A percentile compares a stretch with the other conserved stretches of the same genome.
phyloP scores from a whole-genome alignment of 306 rosid species.

The Ceratonia siliqua region DNA sequence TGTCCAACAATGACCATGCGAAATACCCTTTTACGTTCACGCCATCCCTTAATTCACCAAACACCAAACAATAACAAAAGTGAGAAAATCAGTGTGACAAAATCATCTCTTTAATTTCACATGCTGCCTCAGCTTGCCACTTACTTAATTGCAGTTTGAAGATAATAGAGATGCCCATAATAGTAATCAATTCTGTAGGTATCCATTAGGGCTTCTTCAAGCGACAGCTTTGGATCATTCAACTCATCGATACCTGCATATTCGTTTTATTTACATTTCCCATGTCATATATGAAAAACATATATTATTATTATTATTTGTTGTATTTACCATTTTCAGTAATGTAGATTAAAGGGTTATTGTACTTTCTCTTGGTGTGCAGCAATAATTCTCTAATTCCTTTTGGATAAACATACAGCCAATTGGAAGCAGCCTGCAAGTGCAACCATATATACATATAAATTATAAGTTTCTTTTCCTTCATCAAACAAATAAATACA shows the following conservation, averaged over 20 bases:
- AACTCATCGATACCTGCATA: conserved; percentile 41
- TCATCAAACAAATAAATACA: no score
- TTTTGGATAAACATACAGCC: conserved; percentile 17
- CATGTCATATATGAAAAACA: no score
- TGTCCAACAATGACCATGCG: conserved; percentile 69
- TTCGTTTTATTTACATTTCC: no score
- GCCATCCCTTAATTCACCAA: conserved; percentile 18
- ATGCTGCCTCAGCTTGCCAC: no score
- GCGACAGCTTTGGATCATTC: conserved; percentile 40
- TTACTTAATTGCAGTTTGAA: conserved; percentile 47
- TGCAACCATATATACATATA: no score
- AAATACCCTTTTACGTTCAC: conserved; percentile 56
- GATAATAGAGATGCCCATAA: conserved; percentile 40
- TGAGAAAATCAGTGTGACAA: not conserved
- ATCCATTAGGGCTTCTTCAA: conserved; percentile 42
- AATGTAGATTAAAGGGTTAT: conserved; percentile 8
- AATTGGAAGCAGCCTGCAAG: not conserved
- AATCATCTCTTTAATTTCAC: no score
- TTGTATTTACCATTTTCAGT: conserved; percentile 26
- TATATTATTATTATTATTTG: no score
- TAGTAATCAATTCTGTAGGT: conserved; percentile 43
- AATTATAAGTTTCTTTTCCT: no score
- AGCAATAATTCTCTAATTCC: conserved; percentile 17
- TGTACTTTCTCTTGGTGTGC: conserved; percentile 1
- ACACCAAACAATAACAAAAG: not conserved